These are phyloP conservation scores for Mycogone perniciosa DNA, from an alignment of 2,329 filamentous ascomycete genomes.

Conservation along the genomic window DNA sequence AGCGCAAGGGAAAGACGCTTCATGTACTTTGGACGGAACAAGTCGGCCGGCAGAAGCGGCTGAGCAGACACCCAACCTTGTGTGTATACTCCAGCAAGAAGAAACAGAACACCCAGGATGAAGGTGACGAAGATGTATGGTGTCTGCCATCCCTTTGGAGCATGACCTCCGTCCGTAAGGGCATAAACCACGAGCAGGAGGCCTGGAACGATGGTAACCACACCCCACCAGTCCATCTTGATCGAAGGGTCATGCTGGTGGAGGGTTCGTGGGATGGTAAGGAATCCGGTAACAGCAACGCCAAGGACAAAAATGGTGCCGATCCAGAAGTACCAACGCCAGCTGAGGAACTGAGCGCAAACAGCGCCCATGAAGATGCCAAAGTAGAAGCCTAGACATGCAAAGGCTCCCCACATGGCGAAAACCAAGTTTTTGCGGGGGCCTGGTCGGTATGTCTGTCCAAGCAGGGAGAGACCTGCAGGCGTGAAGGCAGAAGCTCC, in stretches of 20 bases:
- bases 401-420: constrained; percentile 52
- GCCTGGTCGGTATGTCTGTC: constrained; percentile 62
- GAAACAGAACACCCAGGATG: constrained; percentile 52
- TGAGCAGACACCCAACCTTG: constrained; percentile 64
- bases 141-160: constrained; percentile 62
- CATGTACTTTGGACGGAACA: constrained; percentile 67
- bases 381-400: constrained; percentile 52
- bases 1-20: constrained; percentile 53
- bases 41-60: constrained; percentile 62
- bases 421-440: constrained; percentile 65
- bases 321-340: constrained; percentile 68
- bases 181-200: constrained; percentile 67
- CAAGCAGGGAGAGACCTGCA: constrained; percentile 64
- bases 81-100: constrained; percentile 58
- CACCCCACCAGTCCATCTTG: constrained; percentile 64
- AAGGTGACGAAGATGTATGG: constrained; percentile 65
- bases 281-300: constrained; percentile 37
- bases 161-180: constrained; percentile 66
- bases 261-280: constrained; percentile 34
- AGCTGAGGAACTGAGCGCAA: constrained; percentile 52
- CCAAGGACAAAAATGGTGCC: constrained; percentile 42
- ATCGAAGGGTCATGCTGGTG: constrained; percentile 19
- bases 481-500: constrained; percentile 64
- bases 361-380: constrained; percentile 65
- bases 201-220: constrained; percentile 54